Evolutionary conservation across 495 filamentous ascomycete species (phyloP), one percentile per base, ranked within the genome.

Genomic region (Durotheca rogersii): DNA sequence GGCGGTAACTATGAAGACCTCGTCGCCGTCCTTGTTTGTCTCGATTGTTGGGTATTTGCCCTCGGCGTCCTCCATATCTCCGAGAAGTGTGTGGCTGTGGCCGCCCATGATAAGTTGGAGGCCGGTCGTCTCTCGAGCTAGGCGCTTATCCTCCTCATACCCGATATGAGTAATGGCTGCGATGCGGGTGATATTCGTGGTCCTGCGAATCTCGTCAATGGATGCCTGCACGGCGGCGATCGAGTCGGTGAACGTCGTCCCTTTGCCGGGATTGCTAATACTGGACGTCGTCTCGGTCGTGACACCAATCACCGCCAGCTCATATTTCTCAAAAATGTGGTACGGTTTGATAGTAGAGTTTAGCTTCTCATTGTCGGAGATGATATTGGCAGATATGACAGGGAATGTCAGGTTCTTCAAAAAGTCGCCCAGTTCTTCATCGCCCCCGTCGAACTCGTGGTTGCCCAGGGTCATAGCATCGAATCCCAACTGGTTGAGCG

Each of bases 401-500:
- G 80, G 81, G 52, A 82, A 82, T 4, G 72, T 81, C 16, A 83
- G 58, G 43, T 81, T 81, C 27, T 73, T 58, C 15, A 82, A 58
- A 51, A 81, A 78, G 19, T 76, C 59, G 19, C 71, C 76, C 4
- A 79, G 65, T 51, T 69, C 43, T 18, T 79, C 75, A 19, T 79
- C 75, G 19, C 76, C 76, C 10, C 65, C 58, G 47, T 82, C 79
- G 41, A 76, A 82, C 51, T 82, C 80, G 53, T 82, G 79, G 57
- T 83, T 82, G 23, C 80, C 80, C 7, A 82, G 49, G n/a, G 76
- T 80, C 79, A 82, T 81, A 47, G 69, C 76, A 53, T 78, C 73
- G 47, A 83, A 81, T 11, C 71, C 73, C 21, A 83, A 58, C 51
- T 82, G 72, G 43, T 83, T 82, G 41, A 83, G 65, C 7, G 78